These are phyloP conservation scores for Acaromyces ingoldii DNA, from an alignment of 1,284 basidiomycete species.

Conservation along the genomic window DNA sequence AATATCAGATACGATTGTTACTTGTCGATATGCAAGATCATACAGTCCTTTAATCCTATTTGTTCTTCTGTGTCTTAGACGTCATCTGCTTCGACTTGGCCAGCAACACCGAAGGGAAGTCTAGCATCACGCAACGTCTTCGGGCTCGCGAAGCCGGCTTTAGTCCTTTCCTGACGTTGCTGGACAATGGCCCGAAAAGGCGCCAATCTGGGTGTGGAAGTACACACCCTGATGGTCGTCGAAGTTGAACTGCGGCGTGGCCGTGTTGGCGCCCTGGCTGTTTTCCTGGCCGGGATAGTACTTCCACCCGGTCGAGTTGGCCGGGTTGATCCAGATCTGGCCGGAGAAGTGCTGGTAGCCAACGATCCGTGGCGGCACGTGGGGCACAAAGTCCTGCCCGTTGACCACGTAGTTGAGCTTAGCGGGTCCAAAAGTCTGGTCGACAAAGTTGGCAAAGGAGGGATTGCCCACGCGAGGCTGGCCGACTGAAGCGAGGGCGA, in stretches of 20 bases:
- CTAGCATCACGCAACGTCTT: too few relatives aligned
- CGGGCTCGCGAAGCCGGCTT: too few relatives aligned
- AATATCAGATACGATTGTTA: too few relatives aligned
- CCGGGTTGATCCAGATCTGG: slow-evolving; percentile 16
- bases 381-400: slow-evolving; percentile 12
- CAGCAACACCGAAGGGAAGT: too few relatives aligned
- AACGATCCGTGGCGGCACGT: slow-evolving; percentile 11
- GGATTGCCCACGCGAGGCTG: slow-evolving; percentile 17
- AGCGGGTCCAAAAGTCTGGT: neutral
- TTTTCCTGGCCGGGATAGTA: slow-evolving; percentile 21
- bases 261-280: slow-evolving; percentile 9
- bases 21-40: too few relatives aligned
- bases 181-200: slow-evolving; percentile 6
- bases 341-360: slow-evolving; percentile 19
- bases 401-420: slow-evolving; percentile 12
- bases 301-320: slow-evolving; percentile 11
- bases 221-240: slow-evolving; percentile 17
- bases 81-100: too few relatives aligned
- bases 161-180: neutral
- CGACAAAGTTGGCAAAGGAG: slow-evolving; percentile 15
- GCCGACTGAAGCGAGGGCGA: too few relatives aligned
- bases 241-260: slow-evolving; percentile 1
- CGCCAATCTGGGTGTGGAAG: slow-evolving; percentile 9
- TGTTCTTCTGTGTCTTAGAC: too few relatives aligned
- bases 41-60: too few relatives aligned